Evolutionary conservation across 805 yeast species (phyloP).

Genomic region (Monosporozyma aerobia): DNA sequence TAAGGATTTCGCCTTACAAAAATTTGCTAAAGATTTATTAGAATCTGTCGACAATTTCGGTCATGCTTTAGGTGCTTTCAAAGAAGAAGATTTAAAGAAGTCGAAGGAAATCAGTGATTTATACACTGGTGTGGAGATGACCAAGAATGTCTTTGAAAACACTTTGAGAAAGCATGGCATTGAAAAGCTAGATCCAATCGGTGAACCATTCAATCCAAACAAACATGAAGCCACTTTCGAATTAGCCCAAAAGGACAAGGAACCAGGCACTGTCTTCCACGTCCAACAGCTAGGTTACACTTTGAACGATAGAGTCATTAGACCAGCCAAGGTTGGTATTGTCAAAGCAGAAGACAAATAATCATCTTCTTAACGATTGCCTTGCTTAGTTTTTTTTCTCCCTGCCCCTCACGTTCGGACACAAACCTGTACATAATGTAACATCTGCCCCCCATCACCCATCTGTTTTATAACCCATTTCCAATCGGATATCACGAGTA

Average conservation of each 20-base stretch:
- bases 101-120: slow-evolving; percentile 62
- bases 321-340: slow-evolving; percentile 95
- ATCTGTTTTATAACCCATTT: not conserved
- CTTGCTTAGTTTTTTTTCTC: not conserved
- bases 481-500: not conserved
- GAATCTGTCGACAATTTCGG: slow-evolving; percentile 88
- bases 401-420: not conserved
- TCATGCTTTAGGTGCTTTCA: slow-evolving; percentile 70
- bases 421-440: not conserved
- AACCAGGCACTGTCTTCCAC: slow-evolving; percentile 85
- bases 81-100: slow-evolving; percentile 47
- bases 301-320: slow-evolving; percentile 74
- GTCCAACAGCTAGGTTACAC: slow-evolving; percentile 89
- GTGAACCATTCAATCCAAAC: slow-evolving; percentile 83
- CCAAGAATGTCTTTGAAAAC: slow-evolving; percentile 75
- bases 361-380: not conserved
- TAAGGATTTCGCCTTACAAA: slow-evolving; percentile 82
- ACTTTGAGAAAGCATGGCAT: slow-evolving; percentile 76
- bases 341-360: slow-evolving; percentile 43
- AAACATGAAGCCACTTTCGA: slow-evolving; percentile 89
- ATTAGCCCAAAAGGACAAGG: slow-evolving; percentile 75
- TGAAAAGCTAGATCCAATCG: slow-evolving; percentile 70
- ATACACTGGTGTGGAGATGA: slow-evolving; percentile 86
- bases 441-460: not conserved
- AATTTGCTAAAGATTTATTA: slow-evolving; percentile 80